Base-by-base conservation (phyloP, 2,329 filamentous ascomycete species). In the Lecanicillium sp. region DNA sequence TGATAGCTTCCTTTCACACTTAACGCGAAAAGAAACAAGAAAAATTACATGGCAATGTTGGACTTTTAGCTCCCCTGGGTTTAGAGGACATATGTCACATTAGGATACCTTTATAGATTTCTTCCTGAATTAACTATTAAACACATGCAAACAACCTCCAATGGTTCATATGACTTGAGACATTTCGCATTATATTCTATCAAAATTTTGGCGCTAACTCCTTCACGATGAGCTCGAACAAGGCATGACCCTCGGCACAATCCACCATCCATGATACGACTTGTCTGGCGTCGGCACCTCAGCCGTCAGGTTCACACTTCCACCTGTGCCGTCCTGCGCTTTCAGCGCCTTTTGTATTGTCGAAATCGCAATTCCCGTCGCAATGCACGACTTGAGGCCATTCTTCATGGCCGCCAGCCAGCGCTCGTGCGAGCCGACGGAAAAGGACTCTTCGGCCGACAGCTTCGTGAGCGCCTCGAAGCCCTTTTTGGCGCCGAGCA, bases 311-410 rank as follows among this genome's bases (percentile, higher is more conserved):
- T 33, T 55, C 45, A 25, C n/a, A n/a, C n/a, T n/a, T 44, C 46
- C 5, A 44, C 48, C 39, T 47, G 48, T 42, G 37, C 50, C 36
- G 44, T 52, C 42, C 53, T 58, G 14, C 65, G 60, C 5, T 4
- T 29, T 15, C 10, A 81, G 49, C 3, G 70, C 71, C 55, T 78
- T 82, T 50, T 71, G 73, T 34, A 84, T 57, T 2, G 67, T 68
- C 17, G 71, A 69, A 31, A 86, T 71, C 0, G 79, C 76, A 45
- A 88, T 72, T 5, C 77, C 77, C 1, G 81, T 70, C 8, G 77
- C 78, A 44, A 89, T 87, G 47, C 79, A 82, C n/a, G 82, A 77
- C 51, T 78, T 79, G 50, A 84, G 66, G 9, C 71, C 72, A 44
- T 74, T 70, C 55, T 77, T 81, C 10, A 74, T 65, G 17, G 75